Base-by-base conservation (phyloP, 805 yeast genomes). In the Candida palmyrensis region DNA sequence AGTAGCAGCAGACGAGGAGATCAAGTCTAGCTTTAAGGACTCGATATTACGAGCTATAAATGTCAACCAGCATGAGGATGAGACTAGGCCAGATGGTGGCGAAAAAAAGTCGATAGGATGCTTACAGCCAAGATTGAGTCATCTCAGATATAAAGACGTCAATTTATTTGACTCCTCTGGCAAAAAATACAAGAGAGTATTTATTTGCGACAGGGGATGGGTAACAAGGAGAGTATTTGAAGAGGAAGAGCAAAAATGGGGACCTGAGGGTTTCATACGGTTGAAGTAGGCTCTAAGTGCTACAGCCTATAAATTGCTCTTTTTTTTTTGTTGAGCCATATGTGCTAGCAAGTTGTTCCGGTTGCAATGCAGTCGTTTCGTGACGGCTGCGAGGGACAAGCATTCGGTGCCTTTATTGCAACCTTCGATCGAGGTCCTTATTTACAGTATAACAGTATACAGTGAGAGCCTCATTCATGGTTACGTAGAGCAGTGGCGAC, bases 151-250 rank as follows among this genome's bases (percentile, higher is more conserved):
- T 29, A 20, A 32, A 19, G 56, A 53, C 25, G 36, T 46, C 24
- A 42, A 38, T 9, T 45, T 37, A 12, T 20, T 22, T 13, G 72
- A 66, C 39, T 50, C 48, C 24, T 49, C 59, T 27, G 74, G 73
- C 1, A 61, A 57, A 27, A 62, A 59, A 5, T 63, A 60, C 32
- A 55, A 69, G 30, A 45, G 80, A 21, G 45, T 71, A 2, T 70
- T 64, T 38, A 56, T 73, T 20, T 77, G 75, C 1, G 67, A 66
- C 8, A 47, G 66, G 26, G 79, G 80, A 0, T 74, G 80, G 80
- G 53, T 68, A 1, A 49, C 71, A 6, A 41, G 53, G n/a, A 54
- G 44, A 31, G 39, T 31, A 19, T 29, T 53, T 3, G 46, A 39
- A 18, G 24, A 30, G 6, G 58, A 51, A 33, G 48, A 39, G 26